Conservation (phyloP, 1,284 basidiomycete species). For the Ceratorhiza oryzae-sativae region DNA sequence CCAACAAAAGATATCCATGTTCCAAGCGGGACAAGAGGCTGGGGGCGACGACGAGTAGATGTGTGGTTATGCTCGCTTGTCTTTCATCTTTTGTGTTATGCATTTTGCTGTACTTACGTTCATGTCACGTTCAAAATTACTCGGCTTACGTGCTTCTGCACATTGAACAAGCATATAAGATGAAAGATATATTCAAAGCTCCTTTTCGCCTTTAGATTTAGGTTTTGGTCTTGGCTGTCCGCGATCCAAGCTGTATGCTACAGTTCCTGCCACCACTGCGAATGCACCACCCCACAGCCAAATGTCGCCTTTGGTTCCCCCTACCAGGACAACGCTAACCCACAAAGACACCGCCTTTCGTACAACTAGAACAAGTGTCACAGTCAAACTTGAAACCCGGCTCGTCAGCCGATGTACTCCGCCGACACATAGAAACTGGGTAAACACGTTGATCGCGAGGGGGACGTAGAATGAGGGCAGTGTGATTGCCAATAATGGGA, state of each 20-base stretch:
- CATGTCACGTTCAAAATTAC: constrained; percentile 19
- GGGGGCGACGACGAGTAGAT: constrained; percentile 58
- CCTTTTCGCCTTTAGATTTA: constrained; percentile 17
- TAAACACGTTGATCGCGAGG: constrained; percentile 79
- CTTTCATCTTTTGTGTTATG: constrained; percentile 8
- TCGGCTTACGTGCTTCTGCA: background rate
- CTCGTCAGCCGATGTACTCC: constrained; percentile 89
- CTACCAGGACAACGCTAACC: constrained; percentile 68
- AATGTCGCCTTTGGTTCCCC: constrained; percentile 49
- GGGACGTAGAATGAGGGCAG: constrained; percentile 72
- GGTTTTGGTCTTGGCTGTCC: constrained; percentile 4
- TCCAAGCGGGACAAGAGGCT: constrained; percentile 68
- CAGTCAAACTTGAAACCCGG: constrained; percentile 78
- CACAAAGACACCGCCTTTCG: constrained; percentile 87
- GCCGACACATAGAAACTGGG: constrained; percentile 87
- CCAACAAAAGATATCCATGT: constrained; percentile 83
- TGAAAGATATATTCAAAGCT: constrained; percentile 6
- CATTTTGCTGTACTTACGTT: constrained; percentile 30
- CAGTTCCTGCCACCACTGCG: constrained; percentile 74
- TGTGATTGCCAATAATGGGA: constrained; percentile 47
- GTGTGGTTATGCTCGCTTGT: background rate
- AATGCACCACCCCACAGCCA: constrained; percentile 58
- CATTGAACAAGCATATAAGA: background rate
- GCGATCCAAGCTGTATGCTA: constrained; percentile 66
- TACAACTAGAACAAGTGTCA: constrained; percentile 88